phyloP scores from a whole-genome alignment of 352 stramenopile genomes.

The Phytophthora uliginosa region DNA sequence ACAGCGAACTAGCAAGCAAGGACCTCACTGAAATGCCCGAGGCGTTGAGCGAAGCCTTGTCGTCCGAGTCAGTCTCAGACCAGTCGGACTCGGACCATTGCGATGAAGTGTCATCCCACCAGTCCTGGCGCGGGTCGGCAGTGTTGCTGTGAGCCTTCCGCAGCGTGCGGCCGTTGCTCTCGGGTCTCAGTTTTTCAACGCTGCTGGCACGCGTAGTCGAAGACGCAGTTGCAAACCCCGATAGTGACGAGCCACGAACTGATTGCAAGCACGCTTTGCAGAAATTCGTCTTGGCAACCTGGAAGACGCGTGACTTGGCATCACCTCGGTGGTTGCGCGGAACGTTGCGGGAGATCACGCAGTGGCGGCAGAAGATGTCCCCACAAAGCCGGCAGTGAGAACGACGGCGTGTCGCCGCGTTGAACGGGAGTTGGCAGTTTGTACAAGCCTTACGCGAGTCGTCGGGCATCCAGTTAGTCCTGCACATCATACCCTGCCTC shows the following conservation, averaged over 20 bases:
- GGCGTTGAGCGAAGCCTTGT: slow-evolving; percentile 45
- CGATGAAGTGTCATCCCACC: slow-evolving; percentile 38
- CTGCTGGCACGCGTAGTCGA: slow-evolving; percentile 17
- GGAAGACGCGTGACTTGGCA: slow-evolving; percentile 54
- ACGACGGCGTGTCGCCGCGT: slow-evolving; percentile 60
- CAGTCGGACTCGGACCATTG: slow-evolving; percentile 47
- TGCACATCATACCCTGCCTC: slow-evolving; percentile 58
- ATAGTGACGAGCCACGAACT: slow-evolving; percentile 32
- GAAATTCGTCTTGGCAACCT: slow-evolving; percentile 68
- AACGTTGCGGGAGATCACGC: slow-evolving; percentile 63
- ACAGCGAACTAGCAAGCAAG: slow-evolving; percentile 38
- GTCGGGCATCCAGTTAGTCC: slow-evolving; percentile 69
- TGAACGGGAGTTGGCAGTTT: slow-evolving; percentile 71
- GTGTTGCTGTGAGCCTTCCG: slow-evolving; percentile 22
- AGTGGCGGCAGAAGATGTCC: slow-evolving; percentile 83
- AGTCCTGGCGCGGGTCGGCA: slow-evolving; percentile 18
- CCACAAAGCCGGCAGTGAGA: slow-evolving; percentile 84
- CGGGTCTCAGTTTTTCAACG: slow-evolving; percentile 8
- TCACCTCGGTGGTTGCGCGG: slow-evolving; percentile 28
- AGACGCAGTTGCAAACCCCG: slow-evolving; percentile 2
- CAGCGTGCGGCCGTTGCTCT: slow-evolving; percentile 9
- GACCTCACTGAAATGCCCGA: slow-evolving; percentile 30
- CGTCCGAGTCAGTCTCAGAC: slow-evolving; percentile 56
- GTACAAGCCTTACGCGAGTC: slow-evolving; percentile 58
- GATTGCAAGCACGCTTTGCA: slow-evolving; percentile 65